Conservation (phyloP, 176 grass and related monocot genomes). For the Triticum urartu region DNA sequence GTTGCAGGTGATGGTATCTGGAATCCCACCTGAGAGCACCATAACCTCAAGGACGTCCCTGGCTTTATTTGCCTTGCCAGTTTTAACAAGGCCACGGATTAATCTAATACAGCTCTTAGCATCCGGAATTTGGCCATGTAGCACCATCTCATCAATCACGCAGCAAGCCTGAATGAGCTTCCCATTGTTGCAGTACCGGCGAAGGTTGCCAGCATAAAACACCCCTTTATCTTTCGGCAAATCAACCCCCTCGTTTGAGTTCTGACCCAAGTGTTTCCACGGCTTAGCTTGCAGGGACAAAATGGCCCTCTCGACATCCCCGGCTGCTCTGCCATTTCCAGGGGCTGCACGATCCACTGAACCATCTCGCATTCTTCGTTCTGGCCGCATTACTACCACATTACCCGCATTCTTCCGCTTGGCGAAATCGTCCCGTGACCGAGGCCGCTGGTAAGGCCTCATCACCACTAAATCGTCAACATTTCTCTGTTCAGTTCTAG, state of each 20-base stretch:
- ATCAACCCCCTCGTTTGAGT: slow-evolving; percentile 16
- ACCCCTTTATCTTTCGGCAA: slow-evolving; percentile 39
- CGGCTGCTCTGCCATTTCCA: background rate
- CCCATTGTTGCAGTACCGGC: slow-evolving; percentile 56
- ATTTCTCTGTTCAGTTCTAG: slow-evolving; percentile 37
- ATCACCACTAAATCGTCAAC: slow-evolving; percentile 14
- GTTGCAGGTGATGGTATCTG: slow-evolving; percentile 72
- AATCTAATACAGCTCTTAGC: slow-evolving; percentile 52
- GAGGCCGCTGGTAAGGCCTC: background rate
- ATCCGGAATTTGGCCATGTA: slow-evolving; percentile 61
- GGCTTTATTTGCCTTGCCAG: slow-evolving; percentile 47
- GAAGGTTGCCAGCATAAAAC: slow-evolving; percentile 45
- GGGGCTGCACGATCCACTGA: background rate
- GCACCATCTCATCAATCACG: slow-evolving; percentile 63
- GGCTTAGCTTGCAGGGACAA: slow-evolving; percentile 8
- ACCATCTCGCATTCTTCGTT: background rate
- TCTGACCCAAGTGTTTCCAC: background rate
- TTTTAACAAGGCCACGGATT: slow-evolving; percentile 61
- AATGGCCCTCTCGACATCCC: background rate
- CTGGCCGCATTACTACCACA: slow-evolving; percentile 2
- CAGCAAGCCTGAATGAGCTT: slow-evolving; percentile 56
- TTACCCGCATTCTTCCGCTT: slow-evolving; percentile 22
- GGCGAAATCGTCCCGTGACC: background rate
- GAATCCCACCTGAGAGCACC: slow-evolving; percentile 61
- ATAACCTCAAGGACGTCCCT: slow-evolving; percentile 57